phyloP scores from a whole-genome alignment of 2,329 filamentous ascomycete genomes.

The Malbranchea zuffiana region DNA sequence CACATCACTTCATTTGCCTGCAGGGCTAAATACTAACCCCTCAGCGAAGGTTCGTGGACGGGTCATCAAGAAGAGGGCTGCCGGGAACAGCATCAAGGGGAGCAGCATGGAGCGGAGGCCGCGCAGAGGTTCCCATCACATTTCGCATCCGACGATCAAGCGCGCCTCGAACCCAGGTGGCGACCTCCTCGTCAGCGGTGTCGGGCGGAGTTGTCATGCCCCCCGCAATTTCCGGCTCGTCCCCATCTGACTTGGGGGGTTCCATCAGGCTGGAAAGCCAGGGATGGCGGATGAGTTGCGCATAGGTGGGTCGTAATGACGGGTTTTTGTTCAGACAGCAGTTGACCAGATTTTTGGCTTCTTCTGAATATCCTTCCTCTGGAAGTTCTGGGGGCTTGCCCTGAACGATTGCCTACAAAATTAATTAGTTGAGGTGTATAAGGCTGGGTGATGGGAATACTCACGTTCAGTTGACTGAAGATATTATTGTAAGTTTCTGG shows the following conservation, averaged over 20 bases:
- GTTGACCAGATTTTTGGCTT: slow-evolving; percentile 74
- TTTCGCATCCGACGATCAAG: slow-evolving; percentile 56
- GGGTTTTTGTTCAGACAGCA: slow-evolving; percentile 89
- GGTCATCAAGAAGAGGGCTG: slow-evolving; percentile 27
- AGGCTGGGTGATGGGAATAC: slow-evolving; percentile 30
- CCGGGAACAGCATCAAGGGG: slow-evolving; percentile 60
- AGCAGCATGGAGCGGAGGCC: slow-evolving; percentile 78
- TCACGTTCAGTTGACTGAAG: slow-evolving; percentile 90
- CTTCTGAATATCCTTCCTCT: slow-evolving; percentile 61
- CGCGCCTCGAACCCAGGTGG: slow-evolving; percentile 67
- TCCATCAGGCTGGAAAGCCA: slow-evolving; percentile 73
- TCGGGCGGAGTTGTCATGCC: slow-evolving; percentile 15
- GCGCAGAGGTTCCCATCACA: slow-evolving; percentile 44
- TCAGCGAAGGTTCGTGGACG: no score
- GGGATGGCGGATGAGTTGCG: slow-evolving; percentile 75
- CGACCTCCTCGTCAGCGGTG: slow-evolving; percentile 69
- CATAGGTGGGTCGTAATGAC: slow-evolving; percentile 84
- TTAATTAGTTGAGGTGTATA: slow-evolving; percentile 16
- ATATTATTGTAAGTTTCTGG: slow-evolving; percentile 97
- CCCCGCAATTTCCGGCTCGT: slow-evolving; percentile 25
- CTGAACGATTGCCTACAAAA: slow-evolving; percentile 78
- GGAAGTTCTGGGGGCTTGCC: slow-evolving; percentile 89
- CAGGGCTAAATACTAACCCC: no score
- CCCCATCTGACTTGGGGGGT: slow-evolving; percentile 53
- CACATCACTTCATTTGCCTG: no score